Evolutionary conservation across 352 stramenopile genomes (phyloP), one percentile per base, ranked within the genome.

Genomic region (Phytophthora sp.): DNA sequence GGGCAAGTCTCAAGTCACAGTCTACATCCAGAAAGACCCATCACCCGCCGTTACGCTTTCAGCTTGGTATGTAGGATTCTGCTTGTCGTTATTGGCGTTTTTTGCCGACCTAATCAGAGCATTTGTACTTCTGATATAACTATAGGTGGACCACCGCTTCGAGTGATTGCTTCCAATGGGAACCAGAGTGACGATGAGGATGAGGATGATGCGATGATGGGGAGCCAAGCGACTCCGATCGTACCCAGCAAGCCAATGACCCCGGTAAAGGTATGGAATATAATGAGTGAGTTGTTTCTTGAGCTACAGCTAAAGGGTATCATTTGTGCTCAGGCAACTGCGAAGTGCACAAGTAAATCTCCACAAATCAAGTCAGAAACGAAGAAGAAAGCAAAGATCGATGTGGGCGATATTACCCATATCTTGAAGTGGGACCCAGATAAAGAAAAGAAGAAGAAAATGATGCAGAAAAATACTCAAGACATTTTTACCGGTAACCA

Each of bases 21-120:
- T 81, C 76, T 6, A 91, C 80, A 15, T 79, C 77, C 1, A 74
- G 82, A 31, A 90, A 89, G 46, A 66, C 55, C 7, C 56, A 72
- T 4, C 62, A 71, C 12, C 52, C 58, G 3, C 65, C 67, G 7
- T 73, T 73, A 20, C 73, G 77, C 11, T 77, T 88, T 46, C 74
- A 71, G 41, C 63, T 89, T 21, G 69, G 79, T 82, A 73, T 12
- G 51, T 8, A 46, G 15, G 7, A 35, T 4, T 24, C 31, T 54
- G 15, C 11, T 35, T 49, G 20, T n/a, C n/a, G 29, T 30, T 36
- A 21, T 44, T 49, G 5, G 21, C 47, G 31, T 18, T 21, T 9
- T 30, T 33, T 21, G 21, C 15, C 53, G 15, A 15, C 18, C 13
- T 54, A 64, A 59, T 18, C 8, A 20, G 12, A 33, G 12, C 33